Base-by-base conservation (phyloP, 148 eudicot species). In the Cornus florida region DNA sequence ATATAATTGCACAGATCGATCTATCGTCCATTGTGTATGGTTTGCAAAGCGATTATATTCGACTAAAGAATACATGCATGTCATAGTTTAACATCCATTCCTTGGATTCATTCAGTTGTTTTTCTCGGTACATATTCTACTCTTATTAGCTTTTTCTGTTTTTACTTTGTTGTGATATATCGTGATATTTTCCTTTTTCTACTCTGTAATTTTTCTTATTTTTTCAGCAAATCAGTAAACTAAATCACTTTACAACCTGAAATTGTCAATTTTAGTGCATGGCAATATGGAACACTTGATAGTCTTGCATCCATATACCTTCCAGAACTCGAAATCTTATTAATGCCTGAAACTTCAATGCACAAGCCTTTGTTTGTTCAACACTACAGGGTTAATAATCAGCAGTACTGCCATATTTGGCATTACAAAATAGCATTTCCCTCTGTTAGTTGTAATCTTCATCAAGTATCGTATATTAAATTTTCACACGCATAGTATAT, bases 401-500 rank as follows among this genome's bases (percentile, higher is more conserved):
- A 9, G 19, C 10, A 71, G 31, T 4, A 48, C 14, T 12, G 10
- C 20, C 20, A 16, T 16, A 14, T 10, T 57, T 16, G 17, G 17
- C n/a, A 2, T 57, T 2, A 5, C 64, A 57, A 57, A 57, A 57
- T 57, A 10, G 13, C 5, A 7, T 7, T 11, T 48, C 10, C 4
- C 10, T 48, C 53, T 48, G 11, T 48, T 48, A 48, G 53, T 48
- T 57, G 5, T 13, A 57, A 57, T 57, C 17, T 7, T 57, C 17
- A 14, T 57, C 12, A 48, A 48, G 11, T 57, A n/a, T 62, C 9
- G 6, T 20, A 19, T 5, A 62, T 20, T 59, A n/a, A 4, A n/a
- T 7, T 35, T 38, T 39, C 56, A 68, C 38, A 70, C 71, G 57
- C 38, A 62, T 77, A 67, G 28, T 75, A 24, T 74, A 66, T 74